Evolutionary conservation across 352 stramenopile genomes (phyloP).

Genomic region (Phytophthora lateralis): DNA sequence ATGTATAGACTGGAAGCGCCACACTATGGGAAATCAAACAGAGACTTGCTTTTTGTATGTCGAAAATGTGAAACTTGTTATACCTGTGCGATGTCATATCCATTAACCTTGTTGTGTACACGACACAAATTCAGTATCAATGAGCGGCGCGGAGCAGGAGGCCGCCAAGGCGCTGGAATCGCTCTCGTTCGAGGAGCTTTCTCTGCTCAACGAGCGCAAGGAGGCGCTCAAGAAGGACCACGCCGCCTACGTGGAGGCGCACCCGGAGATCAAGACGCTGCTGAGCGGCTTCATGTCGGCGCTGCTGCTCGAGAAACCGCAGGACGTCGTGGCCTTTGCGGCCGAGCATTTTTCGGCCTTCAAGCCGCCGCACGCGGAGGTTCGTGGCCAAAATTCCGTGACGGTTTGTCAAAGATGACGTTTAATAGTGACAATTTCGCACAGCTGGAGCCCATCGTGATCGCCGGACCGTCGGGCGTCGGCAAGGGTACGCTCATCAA

Average conservation of each 20-base stretch:
- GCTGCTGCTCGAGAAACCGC: slow-evolving; percentile 87
- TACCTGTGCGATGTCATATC: too few relatives aligned
- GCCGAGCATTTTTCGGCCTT: slow-evolving; percentile 81
- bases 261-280: slow-evolving; percentile 91
- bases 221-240: slow-evolving; percentile 88
- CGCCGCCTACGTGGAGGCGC: slow-evolving; percentile 75
- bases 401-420: background rate
- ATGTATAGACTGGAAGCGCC: too few relatives aligned
- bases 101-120: too few relatives aligned
- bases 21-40: too few relatives aligned
- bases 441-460: slow-evolving; percentile 86
- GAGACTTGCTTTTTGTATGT: too few relatives aligned
- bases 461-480: slow-evolving; percentile 91
- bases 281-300: slow-evolving; percentile 88
- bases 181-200: slow-evolving; percentile 86
- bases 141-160: slow-evolving; percentile 36
- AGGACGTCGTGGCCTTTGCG: slow-evolving; percentile 82
- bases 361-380: slow-evolving; percentile 54
- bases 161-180: slow-evolving; percentile 64
- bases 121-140: slow-evolving; percentile 2
- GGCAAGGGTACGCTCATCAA: slow-evolving; percentile 97
- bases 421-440: background rate
- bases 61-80: too few relatives aligned
- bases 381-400: slow-evolving; percentile 14
- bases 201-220: slow-evolving; percentile 87